Conservation (phyloP, 495 filamentous ascomycete species). For the Tuber microsphaerosporum region DNA sequence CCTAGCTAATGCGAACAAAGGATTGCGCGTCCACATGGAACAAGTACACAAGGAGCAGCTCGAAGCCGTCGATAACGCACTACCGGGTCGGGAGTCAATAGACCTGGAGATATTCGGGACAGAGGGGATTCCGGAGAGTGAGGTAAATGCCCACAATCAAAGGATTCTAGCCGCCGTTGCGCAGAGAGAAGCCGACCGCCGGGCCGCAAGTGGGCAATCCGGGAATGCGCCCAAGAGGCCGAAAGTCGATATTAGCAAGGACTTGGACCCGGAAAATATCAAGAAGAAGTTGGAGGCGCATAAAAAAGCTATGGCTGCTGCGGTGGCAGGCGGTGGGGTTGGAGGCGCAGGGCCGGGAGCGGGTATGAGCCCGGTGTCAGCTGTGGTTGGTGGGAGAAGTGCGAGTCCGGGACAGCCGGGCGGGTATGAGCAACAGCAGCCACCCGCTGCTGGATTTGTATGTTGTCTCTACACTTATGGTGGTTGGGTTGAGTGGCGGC, state of each 20-base stretch:
- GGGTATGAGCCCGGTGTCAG: slow-evolving; percentile 20
- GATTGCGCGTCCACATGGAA: slow-evolving; percentile 90
- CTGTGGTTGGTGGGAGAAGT: slow-evolving; percentile 25
- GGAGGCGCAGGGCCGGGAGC: slow-evolving; percentile 17
- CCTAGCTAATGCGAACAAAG: slow-evolving; percentile 46
- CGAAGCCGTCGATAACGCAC: slow-evolving; percentile 78
- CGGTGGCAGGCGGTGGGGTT: slow-evolving; percentile 22
- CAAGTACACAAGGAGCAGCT: slow-evolving; percentile 95
- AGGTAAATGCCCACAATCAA: slow-evolving; percentile 72
- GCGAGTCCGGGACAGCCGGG: slow-evolving; percentile 35
- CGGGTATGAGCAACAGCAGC: slow-evolving; percentile 32
- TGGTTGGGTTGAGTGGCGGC: slow-evolving; percentile 14
- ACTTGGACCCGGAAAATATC: slow-evolving; percentile 57
- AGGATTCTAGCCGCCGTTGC: slow-evolving; percentile 76
- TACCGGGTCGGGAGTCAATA: slow-evolving; percentile 70
- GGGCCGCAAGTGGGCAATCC: slow-evolving; percentile 76
- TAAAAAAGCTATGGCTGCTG: slow-evolving; percentile 45
- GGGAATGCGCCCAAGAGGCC: slow-evolving; percentile 69
- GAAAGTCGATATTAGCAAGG: slow-evolving; percentile 56
- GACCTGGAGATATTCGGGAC: slow-evolving; percentile 97
- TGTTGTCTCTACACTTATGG: background rate
- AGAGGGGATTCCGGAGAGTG: slow-evolving; percentile 88
- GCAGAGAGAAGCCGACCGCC: slow-evolving; percentile 73
- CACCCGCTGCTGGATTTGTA: slow-evolving; percentile 34
- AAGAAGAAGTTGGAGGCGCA: slow-evolving; percentile 78